Evolutionary conservation across 2,329 filamentous ascomycete genomes (phyloP).

Genomic region (Chrysoporthe cubensis): DNA sequence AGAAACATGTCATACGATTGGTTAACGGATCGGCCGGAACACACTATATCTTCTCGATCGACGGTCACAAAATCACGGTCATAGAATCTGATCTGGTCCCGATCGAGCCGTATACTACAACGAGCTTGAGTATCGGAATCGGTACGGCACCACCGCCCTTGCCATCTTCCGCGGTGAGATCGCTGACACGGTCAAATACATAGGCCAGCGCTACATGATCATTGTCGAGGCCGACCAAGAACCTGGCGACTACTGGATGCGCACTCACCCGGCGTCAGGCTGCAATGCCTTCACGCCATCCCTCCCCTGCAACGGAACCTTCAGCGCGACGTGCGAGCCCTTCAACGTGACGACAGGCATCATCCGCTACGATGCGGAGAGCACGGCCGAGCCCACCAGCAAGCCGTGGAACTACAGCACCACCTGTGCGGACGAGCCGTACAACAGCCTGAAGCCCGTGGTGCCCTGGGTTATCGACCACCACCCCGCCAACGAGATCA

Average conservation of each 20-base stretch:
- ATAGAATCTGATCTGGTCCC: constrained; percentile 52
- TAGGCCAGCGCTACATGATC: constrained; percentile 45
- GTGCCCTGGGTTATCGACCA: constrained; percentile 27
- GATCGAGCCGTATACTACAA: constrained; percentile 41
- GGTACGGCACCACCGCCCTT: background rate
- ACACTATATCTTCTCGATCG: constrained; percentile 44
- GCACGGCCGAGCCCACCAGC: constrained; percentile 28
- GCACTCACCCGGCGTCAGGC: constrained; percentile 31
- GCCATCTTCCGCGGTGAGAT: background rate
- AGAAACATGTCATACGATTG: constrained; percentile 47
- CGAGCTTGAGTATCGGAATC: constrained; percentile 33
- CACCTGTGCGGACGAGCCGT: constrained; percentile 13
- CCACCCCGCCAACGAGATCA: constrained; percentile 26
- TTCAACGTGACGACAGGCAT: constrained; percentile 31
- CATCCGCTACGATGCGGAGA: constrained; percentile 29
- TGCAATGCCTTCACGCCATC: constrained; percentile 28
- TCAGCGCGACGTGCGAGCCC: constrained; percentile 21
- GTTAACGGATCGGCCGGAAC: constrained; percentile 50
- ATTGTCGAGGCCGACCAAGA: constrained; percentile 42
- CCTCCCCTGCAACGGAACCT: constrained; percentile 9
- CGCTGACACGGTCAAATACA: background rate
- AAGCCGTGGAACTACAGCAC: constrained; percentile 18
- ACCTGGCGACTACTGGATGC: constrained; percentile 33
- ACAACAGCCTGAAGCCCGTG: constrained; percentile 21
- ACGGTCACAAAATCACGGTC: constrained; percentile 51